Evolutionary conservation across 768 basidiomycete genomes (phyloP).

Genomic region (Crucibulum laeve): DNA sequence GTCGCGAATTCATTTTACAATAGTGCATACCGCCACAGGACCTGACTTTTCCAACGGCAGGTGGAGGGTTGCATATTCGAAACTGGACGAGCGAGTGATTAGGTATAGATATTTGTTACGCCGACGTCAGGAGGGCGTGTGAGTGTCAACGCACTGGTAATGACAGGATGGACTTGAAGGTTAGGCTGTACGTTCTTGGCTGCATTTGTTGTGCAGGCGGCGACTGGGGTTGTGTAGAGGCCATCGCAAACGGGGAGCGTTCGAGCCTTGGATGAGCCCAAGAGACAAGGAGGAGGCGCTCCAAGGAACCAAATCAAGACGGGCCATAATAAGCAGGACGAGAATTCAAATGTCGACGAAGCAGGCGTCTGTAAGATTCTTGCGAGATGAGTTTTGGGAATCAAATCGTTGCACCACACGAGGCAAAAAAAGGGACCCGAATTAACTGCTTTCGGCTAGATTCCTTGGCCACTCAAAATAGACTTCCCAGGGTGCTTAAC

Average conservation of each 20-base stretch:
- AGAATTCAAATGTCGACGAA: too few species aligned
- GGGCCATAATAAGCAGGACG: too few species aligned
- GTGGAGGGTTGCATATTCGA: slow-evolving; percentile 66
- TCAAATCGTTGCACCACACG: too few species aligned
- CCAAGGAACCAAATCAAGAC: too few species aligned
- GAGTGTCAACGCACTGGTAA: slow-evolving; percentile 27
- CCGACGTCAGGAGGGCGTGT: neutral
- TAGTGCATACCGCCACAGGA: slow-evolving; percentile 48
- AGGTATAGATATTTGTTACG: neutral
- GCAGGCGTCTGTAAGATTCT: too few species aligned
- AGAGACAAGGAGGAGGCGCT: too few species aligned
- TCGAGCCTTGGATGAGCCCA: too few species aligned
- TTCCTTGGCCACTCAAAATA: too few species aligned
- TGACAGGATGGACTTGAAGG: slow-evolving; percentile 26
- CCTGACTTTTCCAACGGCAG: slow-evolving; percentile 62
- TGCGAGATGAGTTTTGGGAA: too few species aligned
- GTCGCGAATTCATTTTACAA: neutral
- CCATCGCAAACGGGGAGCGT: slow-evolving; percentile 4
- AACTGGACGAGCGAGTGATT: slow-evolving; percentile 21
- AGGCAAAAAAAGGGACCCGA: too few species aligned
- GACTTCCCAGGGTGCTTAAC: too few species aligned
- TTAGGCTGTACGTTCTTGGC: slow-evolving; percentile 20
- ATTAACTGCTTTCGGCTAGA: too few species aligned
- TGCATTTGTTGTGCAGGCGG: slow-evolving; percentile 11
- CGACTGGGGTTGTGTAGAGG: slow-evolving; percentile 6